phyloP scores from a whole-genome alignment of 768 basidiomycete species.

The Erythrobasidium yunnanense region DNA sequence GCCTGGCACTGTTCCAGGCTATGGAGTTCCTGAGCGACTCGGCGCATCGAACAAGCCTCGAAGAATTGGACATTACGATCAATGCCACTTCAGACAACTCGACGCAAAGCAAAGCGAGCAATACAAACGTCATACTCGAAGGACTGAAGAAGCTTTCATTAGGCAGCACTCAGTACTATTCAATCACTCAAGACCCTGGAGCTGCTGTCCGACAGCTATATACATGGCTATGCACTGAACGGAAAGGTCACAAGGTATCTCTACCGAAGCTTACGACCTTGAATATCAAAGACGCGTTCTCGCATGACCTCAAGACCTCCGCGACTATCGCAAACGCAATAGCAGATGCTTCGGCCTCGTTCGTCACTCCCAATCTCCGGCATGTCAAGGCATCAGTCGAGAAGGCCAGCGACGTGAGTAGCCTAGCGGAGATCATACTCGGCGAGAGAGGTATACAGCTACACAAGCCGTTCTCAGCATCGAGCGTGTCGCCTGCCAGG shows the following conservation, averaged over 20 bases:
- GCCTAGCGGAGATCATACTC: not conserved
- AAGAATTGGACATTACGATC: no score
- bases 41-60: no score
- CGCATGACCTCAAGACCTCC: not conserved
- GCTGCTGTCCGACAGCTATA: not conserved
- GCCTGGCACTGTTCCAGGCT: not conserved
- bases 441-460: not conserved
- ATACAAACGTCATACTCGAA: not conserved
- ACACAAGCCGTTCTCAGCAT: not conserved
- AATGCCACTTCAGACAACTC: not conserved
- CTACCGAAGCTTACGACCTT: not conserved
- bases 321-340: not conserved
- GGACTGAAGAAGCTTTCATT: not conserved
- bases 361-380: not conserved
- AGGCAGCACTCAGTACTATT: not conserved
- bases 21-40: not conserved
- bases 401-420: not conserved
- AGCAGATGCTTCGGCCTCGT: not conserved
- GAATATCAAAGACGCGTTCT: not conserved
- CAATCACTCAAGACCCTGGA: not conserved
- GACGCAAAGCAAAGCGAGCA: not conserved
- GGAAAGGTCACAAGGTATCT: not conserved
- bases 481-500: no score
- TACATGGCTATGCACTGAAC: not conserved
- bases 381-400: not conserved